Conservation (phyloP, 2,329 filamentous ascomycete genomes). For the Ophiostoma himal-ulmi region DNA sequence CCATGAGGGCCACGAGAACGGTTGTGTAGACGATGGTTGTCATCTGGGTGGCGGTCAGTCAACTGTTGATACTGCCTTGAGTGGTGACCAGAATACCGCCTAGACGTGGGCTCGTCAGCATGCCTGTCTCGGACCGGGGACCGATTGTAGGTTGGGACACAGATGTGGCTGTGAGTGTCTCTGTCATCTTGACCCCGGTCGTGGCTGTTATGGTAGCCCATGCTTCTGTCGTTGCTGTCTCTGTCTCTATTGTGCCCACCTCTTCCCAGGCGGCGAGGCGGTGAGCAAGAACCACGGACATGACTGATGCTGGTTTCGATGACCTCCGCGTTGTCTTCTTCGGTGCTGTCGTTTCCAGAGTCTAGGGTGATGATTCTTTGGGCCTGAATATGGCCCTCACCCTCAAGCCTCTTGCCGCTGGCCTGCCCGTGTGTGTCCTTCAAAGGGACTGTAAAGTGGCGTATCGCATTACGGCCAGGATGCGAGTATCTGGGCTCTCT, state of each 20-base stretch:
- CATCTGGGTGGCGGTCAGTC: not conserved
- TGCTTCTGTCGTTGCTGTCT: not conserved
- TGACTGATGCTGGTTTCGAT: not conserved
- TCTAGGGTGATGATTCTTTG: not conserved
- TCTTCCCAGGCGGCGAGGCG: not conserved
- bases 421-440: not conserved
- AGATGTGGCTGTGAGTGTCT: not conserved
- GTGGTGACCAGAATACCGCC: not conserved
- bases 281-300: not conserved
- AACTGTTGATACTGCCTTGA: not conserved
- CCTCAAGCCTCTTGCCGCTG: not conserved
- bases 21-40: not conserved
- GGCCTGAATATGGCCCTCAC: not conserved
- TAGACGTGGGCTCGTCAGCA: not conserved
- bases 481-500: not conserved
- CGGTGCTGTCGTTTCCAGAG: not conserved
- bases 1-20: not conserved
- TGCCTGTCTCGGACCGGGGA: not conserved
- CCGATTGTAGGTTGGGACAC: not conserved
- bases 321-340: not conserved
- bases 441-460: not conserved
- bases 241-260: not conserved
- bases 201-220: not conserved
- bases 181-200: not conserved
- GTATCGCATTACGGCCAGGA: not conserved